Evolutionary conservation across 805 yeast species (phyloP), one percentile per base, ranked within the genome.

Genomic region (Wickerhamiella spandovensis): DNA sequence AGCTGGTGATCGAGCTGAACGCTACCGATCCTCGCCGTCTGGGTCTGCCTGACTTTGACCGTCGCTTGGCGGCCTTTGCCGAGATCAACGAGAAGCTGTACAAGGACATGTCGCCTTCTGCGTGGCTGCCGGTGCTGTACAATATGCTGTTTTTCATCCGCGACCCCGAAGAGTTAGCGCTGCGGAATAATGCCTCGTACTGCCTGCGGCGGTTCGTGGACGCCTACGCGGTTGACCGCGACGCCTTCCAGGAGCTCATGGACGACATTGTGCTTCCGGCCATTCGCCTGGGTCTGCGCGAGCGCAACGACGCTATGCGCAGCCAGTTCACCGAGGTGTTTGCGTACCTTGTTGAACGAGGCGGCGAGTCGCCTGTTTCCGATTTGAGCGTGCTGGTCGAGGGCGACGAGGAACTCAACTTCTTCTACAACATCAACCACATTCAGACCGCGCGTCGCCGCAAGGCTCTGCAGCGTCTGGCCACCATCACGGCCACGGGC

Each of bases 401-500:
- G 48, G 81, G 81, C 42, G 94, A 87, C 58, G 90, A 81, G 37
- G 97, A 88, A 58, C 83, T 87, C 3, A 81, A 86, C 64, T 84
- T 86, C 61, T 86, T 86, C 66, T 63, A 68, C 43, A 87, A 88
- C 58, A 72, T 92, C 46, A 75, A 74, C 53, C 96, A 90, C 64
- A 79, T 90, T 37, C 98, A 90, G 67, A 59, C 82, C 9, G 87
- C 82, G 60, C 78, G 95, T 67, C 82, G 96, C 58, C 88, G 84
- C 64, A 75, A 88, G 58, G 95, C 97, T 0, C 72, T 90, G 21
- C 75, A 78, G 58, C 74, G 84, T 52, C 66, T 89, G 25, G 73
- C 74, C 10, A 78, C 72, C 5, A 58, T 72, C 43, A 74, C 78
- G 5, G 51, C 63, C 20, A 55, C 69, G 6, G 59, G 58, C 1